A percentile compares a stretch with the other conserved stretches of the same genome.
phyloP scores from a whole-genome alignment of 148 eudicot species.

The Nyssa sinensis region DNA sequence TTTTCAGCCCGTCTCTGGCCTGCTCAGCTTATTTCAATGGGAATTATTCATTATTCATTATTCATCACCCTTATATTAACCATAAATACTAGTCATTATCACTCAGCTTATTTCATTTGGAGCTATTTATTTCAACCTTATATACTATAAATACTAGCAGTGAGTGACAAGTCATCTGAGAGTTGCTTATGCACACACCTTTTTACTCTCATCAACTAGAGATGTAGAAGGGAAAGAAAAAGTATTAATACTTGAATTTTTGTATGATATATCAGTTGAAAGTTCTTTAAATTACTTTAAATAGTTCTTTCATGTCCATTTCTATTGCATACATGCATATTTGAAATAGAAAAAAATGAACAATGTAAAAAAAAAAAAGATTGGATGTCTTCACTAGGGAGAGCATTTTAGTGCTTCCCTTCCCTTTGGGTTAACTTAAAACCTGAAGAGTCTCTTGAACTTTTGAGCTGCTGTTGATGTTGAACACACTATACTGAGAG shows the following conservation, averaged over 20 bases:
- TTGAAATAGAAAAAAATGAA: too few species aligned
- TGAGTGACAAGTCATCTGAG: neutral
- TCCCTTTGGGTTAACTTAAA: too few species aligned
- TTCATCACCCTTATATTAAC: neutral
- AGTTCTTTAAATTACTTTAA: neutral
- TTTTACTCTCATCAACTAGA: neutral
- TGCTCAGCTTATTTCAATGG: neutral
- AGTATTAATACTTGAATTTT: neutral
- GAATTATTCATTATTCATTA: neutral
- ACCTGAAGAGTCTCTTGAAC: neutral
- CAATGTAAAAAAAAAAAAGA: too few species aligned
- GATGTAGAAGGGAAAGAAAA: neutral
- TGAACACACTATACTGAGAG: neutral
- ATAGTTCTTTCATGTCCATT: too few species aligned
- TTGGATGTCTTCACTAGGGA: too few species aligned
- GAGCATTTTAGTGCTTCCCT: too few species aligned
- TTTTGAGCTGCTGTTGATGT: too few species aligned
- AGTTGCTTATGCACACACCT: neutral
- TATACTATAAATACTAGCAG: neutral
- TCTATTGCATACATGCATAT: too few species aligned
- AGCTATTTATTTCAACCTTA: too few species aligned
- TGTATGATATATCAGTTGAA: neutral
- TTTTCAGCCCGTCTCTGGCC: neutral
- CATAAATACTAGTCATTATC: too few species aligned
- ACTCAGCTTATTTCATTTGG: too few species aligned